A percentile compares a stretch with the other conserved stretches of the same genome.
phyloP scores from a whole-genome alignment of 306 rosid species.

The Pyrus pyrifolia region DNA sequence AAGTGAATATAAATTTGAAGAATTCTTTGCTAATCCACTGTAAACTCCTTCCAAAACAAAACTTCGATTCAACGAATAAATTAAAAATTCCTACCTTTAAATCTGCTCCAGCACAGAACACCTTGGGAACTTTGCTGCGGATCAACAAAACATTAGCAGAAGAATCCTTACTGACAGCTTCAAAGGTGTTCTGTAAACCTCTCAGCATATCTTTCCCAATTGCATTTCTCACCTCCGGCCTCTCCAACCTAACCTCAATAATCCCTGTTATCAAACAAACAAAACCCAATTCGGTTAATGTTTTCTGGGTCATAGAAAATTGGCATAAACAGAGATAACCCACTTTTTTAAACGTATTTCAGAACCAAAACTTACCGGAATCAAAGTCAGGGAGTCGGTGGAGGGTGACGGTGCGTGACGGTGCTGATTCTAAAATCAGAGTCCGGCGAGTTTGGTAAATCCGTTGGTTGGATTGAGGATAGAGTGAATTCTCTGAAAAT shows the following conservation, averaged over 20 bases:
- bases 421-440: slow-evolving; percentile 48
- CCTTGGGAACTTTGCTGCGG: slow-evolving; percentile 65
- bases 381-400: slow-evolving; percentile 47
- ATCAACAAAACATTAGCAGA: slow-evolving; percentile 59
- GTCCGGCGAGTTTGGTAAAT: slow-evolving; percentile 33
- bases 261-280: slow-evolving; percentile 42
- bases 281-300: background rate
- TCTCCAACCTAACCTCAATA: slow-evolving; percentile 58
- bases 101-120: slow-evolving; percentile 70
- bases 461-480: slow-evolving; percentile 26
- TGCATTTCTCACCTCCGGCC: slow-evolving; percentile 70
- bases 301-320: background rate
- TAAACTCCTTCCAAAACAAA: background rate
- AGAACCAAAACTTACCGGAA: slow-evolving; percentile 41
- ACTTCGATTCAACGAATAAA: background rate
- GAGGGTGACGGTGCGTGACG: slow-evolving; percentile 52
- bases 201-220: slow-evolving; percentile 69
- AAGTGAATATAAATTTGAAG: background rate
- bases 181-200: slow-evolving; percentile 45
- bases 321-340: background rate
- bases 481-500: slow-evolving; percentile 7
- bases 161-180: slow-evolving; percentile 44
- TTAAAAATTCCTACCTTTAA: slow-evolving; percentile 29
- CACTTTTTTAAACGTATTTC: background rate
- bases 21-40: background rate